phyloP scores from a whole-genome alignment of 2,329 filamentous ascomycete genomes.

The Cucurbitaria berberidis region DNA sequence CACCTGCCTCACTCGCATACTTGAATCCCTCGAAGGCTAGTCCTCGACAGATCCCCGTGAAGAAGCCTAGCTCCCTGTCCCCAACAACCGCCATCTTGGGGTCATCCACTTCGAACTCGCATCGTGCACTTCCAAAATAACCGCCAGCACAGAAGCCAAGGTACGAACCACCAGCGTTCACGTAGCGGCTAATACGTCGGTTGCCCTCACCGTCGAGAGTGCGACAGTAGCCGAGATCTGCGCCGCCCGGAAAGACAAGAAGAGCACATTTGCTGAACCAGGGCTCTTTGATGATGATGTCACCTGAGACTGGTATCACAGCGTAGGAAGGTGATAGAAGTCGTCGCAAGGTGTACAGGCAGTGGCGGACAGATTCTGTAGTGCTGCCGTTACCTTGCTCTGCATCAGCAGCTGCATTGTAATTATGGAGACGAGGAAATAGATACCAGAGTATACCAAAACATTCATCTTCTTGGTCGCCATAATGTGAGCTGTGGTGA shows the following conservation, averaged over 20 bases:
- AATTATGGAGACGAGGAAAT: background rate
- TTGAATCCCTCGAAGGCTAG: constrained; percentile 88
- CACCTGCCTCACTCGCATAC: constrained; percentile 86
- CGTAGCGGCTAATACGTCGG: constrained; percentile 80
- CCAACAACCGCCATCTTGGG: constrained; percentile 83
- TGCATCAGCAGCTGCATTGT: constrained; percentile 2
- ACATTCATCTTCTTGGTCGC: constrained; percentile 79
- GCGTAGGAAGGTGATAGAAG: constrained; percentile 91
- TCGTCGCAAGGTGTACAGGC: constrained; percentile 82
- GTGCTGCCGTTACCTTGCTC: constrained; percentile 81
- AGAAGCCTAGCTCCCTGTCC: constrained; percentile 84
- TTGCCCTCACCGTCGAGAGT: constrained; percentile 89
- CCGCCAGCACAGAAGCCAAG: constrained; percentile 93
- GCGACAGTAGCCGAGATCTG: constrained; percentile 90
- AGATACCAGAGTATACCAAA: constrained; percentile 84
- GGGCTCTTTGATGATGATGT: constrained; percentile 84
- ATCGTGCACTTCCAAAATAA: constrained; percentile 82
- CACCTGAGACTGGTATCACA: constrained; percentile 81
- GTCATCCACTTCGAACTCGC: constrained; percentile 92
- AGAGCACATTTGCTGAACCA: constrained; percentile 88
- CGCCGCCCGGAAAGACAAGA: constrained; percentile 90
- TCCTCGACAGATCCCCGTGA: constrained; percentile 83
- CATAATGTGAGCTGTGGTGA: constrained; percentile 56
- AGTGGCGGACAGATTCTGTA: constrained; percentile 86
- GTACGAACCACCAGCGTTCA: constrained; percentile 83